Conservation (phyloP, 1,284 basidiomycete genomes). For the Coniferiporia sulphurascens region DNA sequence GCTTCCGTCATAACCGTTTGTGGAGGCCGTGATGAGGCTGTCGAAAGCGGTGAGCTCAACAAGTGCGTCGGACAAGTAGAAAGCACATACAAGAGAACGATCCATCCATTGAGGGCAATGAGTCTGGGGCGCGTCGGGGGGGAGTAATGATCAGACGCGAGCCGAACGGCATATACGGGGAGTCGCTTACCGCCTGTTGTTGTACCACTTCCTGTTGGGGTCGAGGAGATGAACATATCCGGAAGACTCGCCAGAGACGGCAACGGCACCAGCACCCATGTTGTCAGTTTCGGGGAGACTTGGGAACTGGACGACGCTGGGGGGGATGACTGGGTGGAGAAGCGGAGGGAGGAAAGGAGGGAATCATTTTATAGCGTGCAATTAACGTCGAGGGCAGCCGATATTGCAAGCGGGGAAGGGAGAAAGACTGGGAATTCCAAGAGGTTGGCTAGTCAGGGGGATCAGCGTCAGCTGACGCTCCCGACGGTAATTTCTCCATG, state of each 20-base stretch:
- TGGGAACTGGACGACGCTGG: too few species aligned
- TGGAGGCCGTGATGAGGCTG: constrained; percentile 25
- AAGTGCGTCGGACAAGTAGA: background rate
- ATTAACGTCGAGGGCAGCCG: too few species aligned
- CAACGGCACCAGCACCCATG: constrained; percentile 13
- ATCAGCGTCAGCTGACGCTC: too few species aligned
- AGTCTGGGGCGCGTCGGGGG: constrained; percentile 4
- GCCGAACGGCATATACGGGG: too few species aligned
- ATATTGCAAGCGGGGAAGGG: too few species aligned
- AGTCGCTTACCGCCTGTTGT: constrained; percentile 15
- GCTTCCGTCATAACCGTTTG: constrained; percentile 26
- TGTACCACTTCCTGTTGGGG: constrained; percentile 19
- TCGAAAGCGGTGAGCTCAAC: background rate
- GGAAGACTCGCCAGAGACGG: background rate
- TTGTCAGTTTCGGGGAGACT: constrained; percentile 9
- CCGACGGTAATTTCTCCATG: too few species aligned
- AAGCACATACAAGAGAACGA: constrained; percentile 17
- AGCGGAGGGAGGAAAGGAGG: too few species aligned
- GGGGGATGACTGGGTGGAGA: too few species aligned
- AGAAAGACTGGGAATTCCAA: too few species aligned
- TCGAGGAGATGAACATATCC: constrained; percentile 18
- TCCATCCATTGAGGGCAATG: constrained; percentile 22
- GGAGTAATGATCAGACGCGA: too few species aligned
- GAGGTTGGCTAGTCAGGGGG: too few species aligned
- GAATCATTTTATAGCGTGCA: too few species aligned